These are phyloP conservation scores for Sungouiozyma ichnusensis DNA, from an alignment of 805 yeast species.

Conservation along the genomic window DNA sequence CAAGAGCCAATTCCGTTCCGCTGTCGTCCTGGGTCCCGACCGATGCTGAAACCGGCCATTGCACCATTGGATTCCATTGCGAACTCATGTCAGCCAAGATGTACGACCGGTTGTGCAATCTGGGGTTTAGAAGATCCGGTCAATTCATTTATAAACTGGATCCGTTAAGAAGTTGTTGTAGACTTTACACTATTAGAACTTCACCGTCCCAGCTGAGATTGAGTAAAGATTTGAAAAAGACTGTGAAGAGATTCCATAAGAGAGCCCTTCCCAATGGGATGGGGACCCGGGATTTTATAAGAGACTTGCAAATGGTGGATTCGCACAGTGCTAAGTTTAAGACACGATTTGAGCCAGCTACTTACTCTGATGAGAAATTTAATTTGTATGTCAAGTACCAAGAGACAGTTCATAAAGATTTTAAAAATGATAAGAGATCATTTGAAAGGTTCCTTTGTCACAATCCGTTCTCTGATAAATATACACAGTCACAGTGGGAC, in stretches of 20 bases:
- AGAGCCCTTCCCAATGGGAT: no score
- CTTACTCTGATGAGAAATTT: conserved; percentile 48
- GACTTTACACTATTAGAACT: conserved; percentile 69
- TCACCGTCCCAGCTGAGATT: conserved; percentile 35
- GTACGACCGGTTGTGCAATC: conserved; percentile 57
- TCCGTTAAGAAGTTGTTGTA: conserved; percentile 61
- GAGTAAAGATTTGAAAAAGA: conserved; percentile 56
- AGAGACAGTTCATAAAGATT: conserved; percentile 55
- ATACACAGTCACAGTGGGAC: conserved; percentile 20
- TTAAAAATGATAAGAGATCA: conserved; percentile 34
- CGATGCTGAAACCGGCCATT: conserved; percentile 11
- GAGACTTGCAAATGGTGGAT: conserved; percentile 34
- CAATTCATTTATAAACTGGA: conserved; percentile 57
- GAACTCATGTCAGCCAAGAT: conserved; percentile 38
- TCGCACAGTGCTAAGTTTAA: conserved; percentile 17
- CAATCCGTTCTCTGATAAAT: conserved; percentile 42
- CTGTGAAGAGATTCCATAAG: conserved; percentile 47
- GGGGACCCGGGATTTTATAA: conserved; percentile 16
- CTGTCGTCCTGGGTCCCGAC: conserved; percentile 28
- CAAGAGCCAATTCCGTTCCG: conserved; percentile 32
- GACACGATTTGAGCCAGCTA: conserved; percentile 45
- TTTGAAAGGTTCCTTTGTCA: conserved; percentile 63
- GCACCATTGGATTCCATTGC: conserved; percentile 33
- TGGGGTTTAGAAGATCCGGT: conserved; percentile 78
- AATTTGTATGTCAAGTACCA: conserved; percentile 61